Base-by-base conservation (phyloP, 257 asterid genomes). In the Solanum lycopersicoides region DNA sequence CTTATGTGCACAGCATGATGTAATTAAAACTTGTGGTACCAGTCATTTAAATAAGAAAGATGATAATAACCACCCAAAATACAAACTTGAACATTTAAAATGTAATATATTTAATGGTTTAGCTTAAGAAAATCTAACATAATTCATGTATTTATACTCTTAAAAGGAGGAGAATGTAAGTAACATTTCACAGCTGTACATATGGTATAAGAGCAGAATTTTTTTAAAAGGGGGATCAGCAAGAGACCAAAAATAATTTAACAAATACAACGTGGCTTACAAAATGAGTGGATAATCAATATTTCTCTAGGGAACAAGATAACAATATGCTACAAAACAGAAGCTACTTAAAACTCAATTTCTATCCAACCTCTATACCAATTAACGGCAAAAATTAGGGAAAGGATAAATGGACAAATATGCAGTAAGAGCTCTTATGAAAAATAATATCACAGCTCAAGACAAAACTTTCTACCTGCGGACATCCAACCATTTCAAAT, bases 301-400 rank as follows among this genome's bases (percentile, higher is more conserved):
- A 74, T 86, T 50, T 59, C 20, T 53, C 72, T 47, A 71, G n/a
- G 21, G 83, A 20, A 44, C 84, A 20, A 59, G 63, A 12, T 63
- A 86, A 84, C 23, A 60, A 47, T 32, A 75, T 68, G 75, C 91
- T 79, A 50, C 87, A 15, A 37, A 76, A 16, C 56, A 86, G 80
- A 87, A 90, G 15, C 41, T 10, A 72, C 89, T 86, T 71, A 30
- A 79, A 76, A 88, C 92, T 91, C 92, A 89, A 75, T 87, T 86
- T 75, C 91, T 80, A 3, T 86, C 80, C 82, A 87, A 21, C 85
- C 90, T 87, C 45, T 30, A 53, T 18, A 79, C 76, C 80, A 42
- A 76, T 79, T 20, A 47, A 32, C 45, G 53, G 84, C 14, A n/a
- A 45, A 72, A 28, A 72, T 14, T 75, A 32, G n/a, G 50, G 47